A percentile compares a stretch with the other conserved stretches of the same genome.
Conservation (phyloP, 306 rosid species). For the Rosa persica region DNA sequence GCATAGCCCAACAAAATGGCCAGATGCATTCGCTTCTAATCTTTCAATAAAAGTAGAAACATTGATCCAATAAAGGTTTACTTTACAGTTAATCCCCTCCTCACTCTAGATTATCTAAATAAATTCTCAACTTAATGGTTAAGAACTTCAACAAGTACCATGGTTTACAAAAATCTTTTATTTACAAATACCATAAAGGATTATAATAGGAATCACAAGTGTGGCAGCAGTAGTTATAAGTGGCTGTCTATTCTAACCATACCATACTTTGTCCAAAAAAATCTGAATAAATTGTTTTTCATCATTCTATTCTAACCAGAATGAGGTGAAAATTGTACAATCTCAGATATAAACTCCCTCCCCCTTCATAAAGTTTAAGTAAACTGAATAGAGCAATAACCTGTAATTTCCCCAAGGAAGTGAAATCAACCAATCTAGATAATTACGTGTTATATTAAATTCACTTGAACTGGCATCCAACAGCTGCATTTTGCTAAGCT, state of each 20-base stretch:
- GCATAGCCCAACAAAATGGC: background rate
- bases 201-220: background rate
- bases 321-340: background rate
- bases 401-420: conserved; percentile 98
- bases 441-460: conserved; percentile 92
- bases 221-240: background rate
- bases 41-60: background rate
- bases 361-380: background rate
- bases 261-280: background rate
- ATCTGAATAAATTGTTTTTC: background rate
- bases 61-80: background rate
- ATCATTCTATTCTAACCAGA: background rate
- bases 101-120: background rate
- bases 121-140: background rate
- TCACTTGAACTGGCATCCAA: conserved; percentile 97
- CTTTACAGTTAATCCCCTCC: background rate
- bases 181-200: background rate
- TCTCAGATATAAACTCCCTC: background rate
- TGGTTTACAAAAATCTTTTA: background rate
- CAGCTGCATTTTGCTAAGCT: conserved; percentile 77
- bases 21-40: background rate
- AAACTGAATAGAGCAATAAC: conserved; percentile 37
- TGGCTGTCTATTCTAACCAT: background rate
- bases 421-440: conserved; percentile 96
- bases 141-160: background rate